Base-by-base conservation (phyloP, 306 rosid species). In the Ochetophila trinervis region DNA sequence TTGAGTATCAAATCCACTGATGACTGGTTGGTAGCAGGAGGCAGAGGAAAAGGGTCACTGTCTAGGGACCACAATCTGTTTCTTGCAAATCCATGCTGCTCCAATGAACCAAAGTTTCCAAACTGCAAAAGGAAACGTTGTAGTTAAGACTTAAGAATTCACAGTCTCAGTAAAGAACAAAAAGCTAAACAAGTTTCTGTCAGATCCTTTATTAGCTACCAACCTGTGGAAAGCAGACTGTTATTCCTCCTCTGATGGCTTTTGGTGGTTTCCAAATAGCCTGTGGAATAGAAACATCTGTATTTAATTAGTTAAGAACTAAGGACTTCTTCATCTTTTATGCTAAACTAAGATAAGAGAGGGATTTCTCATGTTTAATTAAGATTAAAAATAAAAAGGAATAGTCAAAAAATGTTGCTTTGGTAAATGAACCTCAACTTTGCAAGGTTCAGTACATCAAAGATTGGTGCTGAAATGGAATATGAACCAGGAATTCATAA, bases 201-300 rank as follows among this genome's bases (percentile, higher is more conserved):
- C 62, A n/a, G n/a, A n/a, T 24, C 74, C 35, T 42, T 14, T 73
- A 20, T 5, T 47, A 19, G n/a, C 30, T 23, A 78, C 81, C 57
- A 61, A 89, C 96, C 90, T 76, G 72, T 32, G 88, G 88, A 64
- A 86, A 80, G 75, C 81, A 82, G 42, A 84, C 80, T 19, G 88
- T 75, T 68, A 89, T 84, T 5, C 96, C 96, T 76, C 96, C 96
- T 75, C 87, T 84, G 71, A 86, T 82, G 64, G 86, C 84, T 82
- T 80, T 86, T 20, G 72, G 84, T 27, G 83, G 84, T 74, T 86
- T 86, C 82, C 84, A 50, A 34, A 78, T 77, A 53, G 83, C 83
- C 96, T 88, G 83, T 40, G 40, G 35, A 73, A 13, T 30, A 73
- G 34, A 72, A 4, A 65, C 65, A 70, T 36, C 44, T 37, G 55